These are phyloP conservation scores for Sporothrix pallida DNA, from an alignment of 2,329 filamentous ascomycete genomes.

Conservation along the genomic window DNA sequence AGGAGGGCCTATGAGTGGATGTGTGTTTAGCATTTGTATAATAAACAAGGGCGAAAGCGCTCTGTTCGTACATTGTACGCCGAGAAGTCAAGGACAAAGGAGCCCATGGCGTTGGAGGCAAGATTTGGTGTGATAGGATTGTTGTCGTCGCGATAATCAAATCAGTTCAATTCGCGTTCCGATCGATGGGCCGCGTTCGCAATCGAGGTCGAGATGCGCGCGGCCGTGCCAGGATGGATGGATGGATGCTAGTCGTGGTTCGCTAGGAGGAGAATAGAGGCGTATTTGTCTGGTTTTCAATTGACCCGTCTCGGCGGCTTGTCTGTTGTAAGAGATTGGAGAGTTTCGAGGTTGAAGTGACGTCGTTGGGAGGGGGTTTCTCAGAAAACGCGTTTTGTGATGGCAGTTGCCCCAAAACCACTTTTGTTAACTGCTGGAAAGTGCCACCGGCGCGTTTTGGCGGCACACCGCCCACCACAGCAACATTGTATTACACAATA, in stretches of 20 bases:
- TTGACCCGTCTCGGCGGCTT: not conserved
- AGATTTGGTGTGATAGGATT: not conserved
- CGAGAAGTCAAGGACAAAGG: conserved; percentile 38
- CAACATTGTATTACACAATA: not conserved
- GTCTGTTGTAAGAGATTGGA: not conserved
- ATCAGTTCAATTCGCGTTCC: not conserved
- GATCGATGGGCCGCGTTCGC: not conserved
- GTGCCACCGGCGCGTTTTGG: conserved; percentile 13
- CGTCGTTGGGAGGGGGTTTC: not conserved
- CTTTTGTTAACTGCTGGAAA: not conserved
- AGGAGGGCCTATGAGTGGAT: conserved; percentile 30
- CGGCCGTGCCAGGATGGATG: not conserved
- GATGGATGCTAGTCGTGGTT: not conserved
- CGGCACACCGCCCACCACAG: conserved; percentile 14
- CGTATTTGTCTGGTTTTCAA: not conserved
- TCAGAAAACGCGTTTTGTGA: conserved; percentile 17
- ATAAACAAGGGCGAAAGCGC: not conserved
- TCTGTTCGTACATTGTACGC: conserved; percentile 36
- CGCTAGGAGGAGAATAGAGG: not conserved
- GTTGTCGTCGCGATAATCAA: not conserved
- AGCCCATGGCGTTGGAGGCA: conserved; percentile 32
- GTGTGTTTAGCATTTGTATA: not conserved
- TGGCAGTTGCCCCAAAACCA: not conserved
- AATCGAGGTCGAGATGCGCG: conserved; percentile 14
- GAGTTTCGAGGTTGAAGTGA: not conserved